Evolutionary conservation across 2,329 filamentous ascomycete species (phyloP).

Genomic region (Mycosphaerella sp.): DNA sequence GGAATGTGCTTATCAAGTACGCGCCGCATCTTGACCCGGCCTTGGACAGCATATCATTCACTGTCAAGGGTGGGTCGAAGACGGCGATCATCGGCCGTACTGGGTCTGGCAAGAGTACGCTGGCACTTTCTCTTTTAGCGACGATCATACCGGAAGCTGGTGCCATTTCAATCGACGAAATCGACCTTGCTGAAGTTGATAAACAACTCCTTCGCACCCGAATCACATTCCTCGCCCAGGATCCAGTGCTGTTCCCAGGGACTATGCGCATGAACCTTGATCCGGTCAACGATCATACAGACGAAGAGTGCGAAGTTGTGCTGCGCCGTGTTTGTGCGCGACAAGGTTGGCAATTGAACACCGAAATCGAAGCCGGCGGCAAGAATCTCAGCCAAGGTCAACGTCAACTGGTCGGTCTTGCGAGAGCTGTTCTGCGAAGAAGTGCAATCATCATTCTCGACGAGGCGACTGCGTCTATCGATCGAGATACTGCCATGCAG

Average conservation of each 20-base stretch:
- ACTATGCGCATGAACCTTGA: conserved; percentile 58
- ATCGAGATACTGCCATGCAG: conserved; percentile 53
- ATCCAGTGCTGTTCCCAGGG: conserved; percentile 60
- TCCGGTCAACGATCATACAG: conserved; percentile 52
- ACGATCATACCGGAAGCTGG: conserved; percentile 51
- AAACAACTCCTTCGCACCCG: conserved; percentile 55
- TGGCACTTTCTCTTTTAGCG: conserved; percentile 56
- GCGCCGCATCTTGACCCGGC: conserved; percentile 71
- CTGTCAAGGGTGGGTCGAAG: conserved; percentile 69
- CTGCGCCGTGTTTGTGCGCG: conserved; percentile 50
- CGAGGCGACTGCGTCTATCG: conserved; percentile 60
- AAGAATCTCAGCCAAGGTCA: conserved; percentile 60
- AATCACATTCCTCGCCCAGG: conserved; percentile 63
- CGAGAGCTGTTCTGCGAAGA: conserved; percentile 56
- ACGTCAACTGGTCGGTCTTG: conserved; percentile 58
- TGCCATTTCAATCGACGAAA: conserved; percentile 53
- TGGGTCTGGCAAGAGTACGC: conserved; percentile 75
- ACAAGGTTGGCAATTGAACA: conserved; percentile 53
- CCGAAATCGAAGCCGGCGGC: conserved; percentile 54
- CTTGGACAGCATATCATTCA: conserved; percentile 61
- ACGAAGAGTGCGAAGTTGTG: conserved; percentile 50
- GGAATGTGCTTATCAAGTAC: conserved; percentile 72
- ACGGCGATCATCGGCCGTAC: conserved; percentile 77
- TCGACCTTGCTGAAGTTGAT: conserved; percentile 55
- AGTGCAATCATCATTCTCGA: conserved; percentile 60